Percentiles rank a stretch among this genome's conserved stretches.
Evolutionary conservation across 805 yeast species (phyloP).

Genomic region (Ogataea trehaloabstinens): DNA sequence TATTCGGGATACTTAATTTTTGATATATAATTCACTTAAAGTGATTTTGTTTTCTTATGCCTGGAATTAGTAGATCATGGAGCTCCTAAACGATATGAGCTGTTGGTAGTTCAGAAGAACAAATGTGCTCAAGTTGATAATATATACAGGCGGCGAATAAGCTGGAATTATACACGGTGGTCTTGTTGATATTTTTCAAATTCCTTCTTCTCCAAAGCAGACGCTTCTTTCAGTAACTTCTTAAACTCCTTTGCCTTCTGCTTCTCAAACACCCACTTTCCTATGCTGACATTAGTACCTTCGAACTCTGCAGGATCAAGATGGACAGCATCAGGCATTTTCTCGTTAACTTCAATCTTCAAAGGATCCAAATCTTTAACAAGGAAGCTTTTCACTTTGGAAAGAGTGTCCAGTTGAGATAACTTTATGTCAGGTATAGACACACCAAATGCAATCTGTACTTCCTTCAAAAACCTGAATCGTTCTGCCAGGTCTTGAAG

Average conservation of each 20-base stretch:
- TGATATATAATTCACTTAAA: too few species aligned
- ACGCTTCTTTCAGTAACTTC: constrained; percentile 40
- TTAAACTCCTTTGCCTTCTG: constrained; percentile 45
- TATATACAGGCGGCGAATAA: neutral
- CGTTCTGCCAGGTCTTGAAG: constrained; percentile 46
- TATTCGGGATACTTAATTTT: constrained; percentile 1
- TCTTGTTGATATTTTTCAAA: constrained; percentile 16
- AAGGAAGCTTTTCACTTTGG: constrained; percentile 39
- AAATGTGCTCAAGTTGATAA: too few species aligned
- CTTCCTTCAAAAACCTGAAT: constrained; percentile 46
- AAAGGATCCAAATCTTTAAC: constrained; percentile 35
- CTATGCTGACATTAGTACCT: constrained; percentile 57
- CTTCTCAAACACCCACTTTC: constrained; percentile 45
- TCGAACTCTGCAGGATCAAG: constrained; percentile 53
- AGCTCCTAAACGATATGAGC: too few species aligned
- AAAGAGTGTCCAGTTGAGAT: constrained; percentile 39
- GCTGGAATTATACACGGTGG: constrained; percentile 2
- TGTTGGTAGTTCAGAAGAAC: too few species aligned
- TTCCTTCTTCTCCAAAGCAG: constrained; percentile 22
- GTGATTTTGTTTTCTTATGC: too few species aligned
- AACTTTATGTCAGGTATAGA: constrained; percentile 53
- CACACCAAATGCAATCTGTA: constrained; percentile 49
- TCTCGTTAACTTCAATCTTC: constrained; percentile 49
- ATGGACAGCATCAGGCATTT: constrained; percentile 69
- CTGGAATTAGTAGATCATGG: too few species aligned